A percentile compares a stretch with the other conserved stretches of the same genome.
These are phyloP conservation scores for Penicillium canariense DNA, from an alignment of 495 filamentous ascomycete genomes.

Conservation along the genomic window DNA sequence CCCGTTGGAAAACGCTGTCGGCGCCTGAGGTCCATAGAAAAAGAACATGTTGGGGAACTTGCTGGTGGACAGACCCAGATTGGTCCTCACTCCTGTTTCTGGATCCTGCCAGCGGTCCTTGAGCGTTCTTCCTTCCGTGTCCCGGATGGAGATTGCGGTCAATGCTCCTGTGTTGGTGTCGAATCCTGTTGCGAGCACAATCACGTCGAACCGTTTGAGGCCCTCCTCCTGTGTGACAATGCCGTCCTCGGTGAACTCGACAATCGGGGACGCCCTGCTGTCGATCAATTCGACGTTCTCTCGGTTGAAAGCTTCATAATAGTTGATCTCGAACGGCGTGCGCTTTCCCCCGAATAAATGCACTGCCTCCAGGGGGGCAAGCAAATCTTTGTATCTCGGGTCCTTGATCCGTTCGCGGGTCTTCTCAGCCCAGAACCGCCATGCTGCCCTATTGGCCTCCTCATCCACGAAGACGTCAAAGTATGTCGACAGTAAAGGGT, in stretches of 20 bases:
- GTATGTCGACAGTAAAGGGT: constrained; percentile 52
- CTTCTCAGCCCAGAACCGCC: constrained; percentile 58
- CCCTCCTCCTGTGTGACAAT: constrained; percentile 25
- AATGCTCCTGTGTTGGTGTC: constrained; percentile 47
- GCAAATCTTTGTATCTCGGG: constrained; percentile 43
- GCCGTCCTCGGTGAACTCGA: constrained; percentile 41
- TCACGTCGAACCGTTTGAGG: constrained; percentile 32
- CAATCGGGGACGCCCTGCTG: constrained; percentile 48
- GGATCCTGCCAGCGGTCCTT: constrained; percentile 43
- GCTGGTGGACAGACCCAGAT: constrained; percentile 39
- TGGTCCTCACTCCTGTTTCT: constrained; percentile 38
- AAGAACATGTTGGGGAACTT: constrained; percentile 44
- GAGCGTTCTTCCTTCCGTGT: constrained; percentile 28
- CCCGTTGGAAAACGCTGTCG: constrained; percentile 38
- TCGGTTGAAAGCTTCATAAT: constrained; percentile 59
- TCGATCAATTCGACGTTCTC: constrained; percentile 55
- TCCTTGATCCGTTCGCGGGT: constrained; percentile 49
- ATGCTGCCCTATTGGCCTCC: constrained; percentile 49
- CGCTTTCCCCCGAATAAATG: constrained; percentile 57
- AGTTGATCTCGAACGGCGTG: constrained; percentile 50
- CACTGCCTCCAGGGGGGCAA: constrained; percentile 50
- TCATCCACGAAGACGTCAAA: constrained; percentile 48
- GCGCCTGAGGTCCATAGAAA: constrained; percentile 41
- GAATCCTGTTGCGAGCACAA: constrained; percentile 55
- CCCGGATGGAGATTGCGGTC: constrained; percentile 29